Conservation (phyloP, 768 basidiomycete genomes). For the Lentinus brumalis region DNA sequence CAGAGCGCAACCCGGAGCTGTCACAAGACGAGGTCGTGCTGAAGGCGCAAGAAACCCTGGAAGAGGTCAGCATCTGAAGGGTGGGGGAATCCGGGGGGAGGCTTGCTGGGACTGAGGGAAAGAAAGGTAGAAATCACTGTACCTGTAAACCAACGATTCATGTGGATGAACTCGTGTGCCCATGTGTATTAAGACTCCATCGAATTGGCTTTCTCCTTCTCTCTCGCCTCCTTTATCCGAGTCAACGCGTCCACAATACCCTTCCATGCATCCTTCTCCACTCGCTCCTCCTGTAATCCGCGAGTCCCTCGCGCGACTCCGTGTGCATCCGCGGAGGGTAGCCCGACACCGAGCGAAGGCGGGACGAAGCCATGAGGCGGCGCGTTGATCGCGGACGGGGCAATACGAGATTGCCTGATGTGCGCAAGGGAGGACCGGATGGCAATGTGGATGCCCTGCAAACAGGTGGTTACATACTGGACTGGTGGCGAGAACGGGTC, state of each 20-base stretch:
- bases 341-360: conserved; percentile 76
- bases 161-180: conserved; percentile 5
- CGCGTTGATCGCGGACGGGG: conserved; percentile 86
- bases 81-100: background rate
- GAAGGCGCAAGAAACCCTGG: conserved; percentile 58
- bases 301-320: conserved; percentile 35
- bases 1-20: conserved; percentile 45
- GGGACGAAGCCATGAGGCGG: conserved; percentile 74
- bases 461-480: background rate
- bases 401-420: conserved; percentile 79
- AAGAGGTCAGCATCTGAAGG: conserved; percentile 50
- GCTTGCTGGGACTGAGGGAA: background rate
- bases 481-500: background rate
- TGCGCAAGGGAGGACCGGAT: conserved; percentile 81
- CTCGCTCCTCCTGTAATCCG: conserved; percentile 76
- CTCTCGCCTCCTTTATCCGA: conserved; percentile 55
- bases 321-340: conserved; percentile 47
- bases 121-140: conserved; percentile 8
- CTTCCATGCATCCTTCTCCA: conserved; percentile 78
- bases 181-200: background rate
- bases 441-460: conserved; percentile 71
- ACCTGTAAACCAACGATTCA: conserved; percentile 2
- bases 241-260: conserved; percentile 69
- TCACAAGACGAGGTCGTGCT: conserved; percentile 35
- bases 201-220: conserved; percentile 22